These are phyloP conservation scores for Elsinoe necatrix DNA, from an alignment of 2,329 filamentous ascomycete genomes.

Conservation along the genomic window DNA sequence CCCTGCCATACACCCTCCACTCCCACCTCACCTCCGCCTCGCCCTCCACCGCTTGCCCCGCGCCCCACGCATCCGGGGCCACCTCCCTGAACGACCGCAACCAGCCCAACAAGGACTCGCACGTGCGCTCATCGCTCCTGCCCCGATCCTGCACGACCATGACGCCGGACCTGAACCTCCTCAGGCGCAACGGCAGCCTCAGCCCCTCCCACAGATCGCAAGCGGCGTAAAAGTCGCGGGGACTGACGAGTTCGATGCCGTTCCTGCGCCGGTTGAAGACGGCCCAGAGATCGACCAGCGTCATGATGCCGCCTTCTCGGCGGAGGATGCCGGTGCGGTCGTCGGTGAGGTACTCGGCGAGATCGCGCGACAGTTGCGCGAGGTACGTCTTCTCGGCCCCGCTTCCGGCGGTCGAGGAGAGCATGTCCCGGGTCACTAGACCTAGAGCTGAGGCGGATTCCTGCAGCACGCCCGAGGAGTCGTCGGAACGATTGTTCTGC, in stretches of 20 bases:
- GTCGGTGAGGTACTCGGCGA: slow-evolving; percentile 84
- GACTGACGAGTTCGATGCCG: slow-evolving; percentile 88
- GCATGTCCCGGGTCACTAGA: slow-evolving; percentile 88
- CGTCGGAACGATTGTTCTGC: slow-evolving; percentile 47
- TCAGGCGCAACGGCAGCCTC: slow-evolving; percentile 73
- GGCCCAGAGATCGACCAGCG: slow-evolving; percentile 83
- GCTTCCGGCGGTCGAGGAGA: slow-evolving; percentile 62
- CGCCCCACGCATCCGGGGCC: slow-evolving; percentile 47
- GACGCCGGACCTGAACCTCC: slow-evolving; percentile 88
- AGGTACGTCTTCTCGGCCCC: slow-evolving; percentile 77
- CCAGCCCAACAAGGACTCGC: slow-evolving; percentile 68
- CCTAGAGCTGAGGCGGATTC: slow-evolving; percentile 78
- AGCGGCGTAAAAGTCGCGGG: slow-evolving; percentile 83
- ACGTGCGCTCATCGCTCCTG: slow-evolving; percentile 82
- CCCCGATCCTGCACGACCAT: slow-evolving; percentile 85
- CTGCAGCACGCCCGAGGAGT: slow-evolving; percentile 54
- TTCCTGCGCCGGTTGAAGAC: slow-evolving; percentile 89
- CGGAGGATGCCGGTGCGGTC: slow-evolving; percentile 70
- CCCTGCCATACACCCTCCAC: slow-evolving; percentile 67
- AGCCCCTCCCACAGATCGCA: slow-evolving; percentile 81
- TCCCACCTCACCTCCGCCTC: slow-evolving; percentile 58
- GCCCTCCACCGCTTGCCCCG: neutral
- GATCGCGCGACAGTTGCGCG: slow-evolving; percentile 72
- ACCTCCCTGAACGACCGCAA: slow-evolving; percentile 64
- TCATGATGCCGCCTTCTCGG: slow-evolving; percentile 79